Base-by-base conservation (phyloP, 1,139 yeast species). In the Candida sojae region DNA sequence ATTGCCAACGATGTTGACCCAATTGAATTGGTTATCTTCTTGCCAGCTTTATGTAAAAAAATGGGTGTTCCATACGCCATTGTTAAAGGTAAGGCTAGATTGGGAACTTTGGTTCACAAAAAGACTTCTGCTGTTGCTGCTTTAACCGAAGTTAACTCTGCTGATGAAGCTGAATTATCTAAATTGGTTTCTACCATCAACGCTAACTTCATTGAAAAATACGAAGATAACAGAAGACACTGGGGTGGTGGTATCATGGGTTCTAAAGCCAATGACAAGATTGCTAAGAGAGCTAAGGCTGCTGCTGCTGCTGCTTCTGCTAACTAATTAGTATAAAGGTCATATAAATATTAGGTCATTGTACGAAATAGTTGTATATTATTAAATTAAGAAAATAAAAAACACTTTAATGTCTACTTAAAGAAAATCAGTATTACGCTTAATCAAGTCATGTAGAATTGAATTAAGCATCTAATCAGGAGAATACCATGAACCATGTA, bases 211-310 rank as follows among this genome's bases (percentile, higher is more conserved):
- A 73, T 78, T 64, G 96, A 88, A 70, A 89, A 90, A 79, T 89
- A 86, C 86, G 97, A 92, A 68, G 97, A 92, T 64, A 71, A 82
- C 73, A 92, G 96, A 84, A 90, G 89, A 81, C 96, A 90, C 86
- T 92, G 98, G 98, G 98, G 98, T 84, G 98, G 99, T 82, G 29
- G 98, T 84, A 71, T 88, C 75, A 81, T 93, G 83, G 97, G 98
- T 74, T 80, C 88, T 65, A 92, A 92, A 83, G 89, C 97, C 66
- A 82, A 80, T 66, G 93, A 83, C 65, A 88, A 86, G 80, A 72
- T 61, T 46, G 76, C 72, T 49, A 74, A 76, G 71, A 75, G 62
- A 58, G 76, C 74, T 43, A 77, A 73, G 68, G 59, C 64, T 48
- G 63, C 70, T 53, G 79, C 73, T 43, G 42, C 46, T 46, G 57